These are phyloP conservation scores for Penicillium sp. DNA, from an alignment of 2,329 filamentous ascomycete genomes.

Conservation along the genomic window DNA sequence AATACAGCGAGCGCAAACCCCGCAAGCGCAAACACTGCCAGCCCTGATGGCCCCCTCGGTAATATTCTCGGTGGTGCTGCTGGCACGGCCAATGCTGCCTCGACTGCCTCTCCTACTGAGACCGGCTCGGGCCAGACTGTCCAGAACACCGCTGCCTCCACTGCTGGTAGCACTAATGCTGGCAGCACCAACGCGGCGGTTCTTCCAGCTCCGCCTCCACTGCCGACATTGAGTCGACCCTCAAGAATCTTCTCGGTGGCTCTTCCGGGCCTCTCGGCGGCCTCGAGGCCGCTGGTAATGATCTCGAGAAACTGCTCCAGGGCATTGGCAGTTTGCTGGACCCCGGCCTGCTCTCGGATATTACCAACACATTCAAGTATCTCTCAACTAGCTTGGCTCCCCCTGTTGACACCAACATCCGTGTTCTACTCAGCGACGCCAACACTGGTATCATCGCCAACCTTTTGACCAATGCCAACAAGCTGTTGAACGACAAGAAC, in stretches of 20 bases:
- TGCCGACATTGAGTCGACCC: not conserved
- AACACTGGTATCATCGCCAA: conserved; percentile 25
- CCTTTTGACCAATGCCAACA: conserved; percentile 23
- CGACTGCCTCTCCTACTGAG: conserved; percentile 4
- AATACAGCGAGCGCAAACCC: conserved; percentile 2
- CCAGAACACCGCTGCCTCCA: not conserved
- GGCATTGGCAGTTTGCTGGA: conserved; percentile 15
- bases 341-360: conserved; percentile 18
- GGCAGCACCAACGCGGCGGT: conserved; percentile 9
- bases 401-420: conserved; percentile 23
- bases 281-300: conserved; percentile 1
- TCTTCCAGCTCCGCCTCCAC: conserved; percentile 1
- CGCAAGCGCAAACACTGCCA: conserved; percentile 1
- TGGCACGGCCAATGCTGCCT: conserved; percentile 1
- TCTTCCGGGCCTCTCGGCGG: conserved; percentile 1
- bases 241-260: conserved; percentile 4
- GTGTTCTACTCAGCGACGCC: conserved; percentile 12
- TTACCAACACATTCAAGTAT: conserved; percentile 23
- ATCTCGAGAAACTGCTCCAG: conserved; percentile 11
- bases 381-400: conserved; percentile 23
- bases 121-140: not conserved
- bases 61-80: conserved; percentile 3
- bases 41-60: conserved; percentile 3
- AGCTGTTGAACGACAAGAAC: conserved; percentile 20
- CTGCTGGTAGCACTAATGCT: conserved; percentile 10